A percentile compares a stretch with the other conserved stretches of the same genome.
These are phyloP conservation scores for Trypanosoma boissoni DNA, from an alignment of 208 protist genomes.

Conservation along the genomic window DNA sequence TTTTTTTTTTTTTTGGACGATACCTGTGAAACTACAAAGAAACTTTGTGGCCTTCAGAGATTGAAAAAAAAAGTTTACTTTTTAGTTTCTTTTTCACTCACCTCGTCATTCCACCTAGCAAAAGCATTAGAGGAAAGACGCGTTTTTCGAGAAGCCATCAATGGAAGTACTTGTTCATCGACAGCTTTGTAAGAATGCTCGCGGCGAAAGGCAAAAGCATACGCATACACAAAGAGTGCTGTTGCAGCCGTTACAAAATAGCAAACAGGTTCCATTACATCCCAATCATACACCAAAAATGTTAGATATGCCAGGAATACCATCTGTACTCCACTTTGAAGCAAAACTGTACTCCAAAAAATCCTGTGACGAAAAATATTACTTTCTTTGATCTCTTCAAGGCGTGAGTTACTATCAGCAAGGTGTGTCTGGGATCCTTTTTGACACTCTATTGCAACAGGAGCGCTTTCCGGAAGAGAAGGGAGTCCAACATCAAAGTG, in stretches of 20 bases:
- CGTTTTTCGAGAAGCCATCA: neutral
- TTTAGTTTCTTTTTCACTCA: no score
- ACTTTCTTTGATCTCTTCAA: neutral
- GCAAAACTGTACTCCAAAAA: slow-evolving; percentile 63
- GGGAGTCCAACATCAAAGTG: slow-evolving; percentile 47
- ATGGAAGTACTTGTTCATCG: slow-evolving; percentile 49
- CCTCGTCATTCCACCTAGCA: neutral
- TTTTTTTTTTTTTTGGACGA: no score
- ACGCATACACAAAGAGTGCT: slow-evolving; percentile 46
- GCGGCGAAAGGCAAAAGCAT: slow-evolving; percentile 48
- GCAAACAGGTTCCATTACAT: slow-evolving; percentile 81
- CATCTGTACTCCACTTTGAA: slow-evolving; percentile 70
- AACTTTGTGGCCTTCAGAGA: no score
- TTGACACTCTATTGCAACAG: neutral
- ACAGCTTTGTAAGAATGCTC: slow-evolving; percentile 49
- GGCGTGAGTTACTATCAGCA: neutral
- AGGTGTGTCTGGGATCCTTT: neutral
- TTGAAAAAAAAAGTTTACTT: no score
- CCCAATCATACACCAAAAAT: slow-evolving; percentile 78
- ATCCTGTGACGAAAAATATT: slow-evolving; percentile 19
- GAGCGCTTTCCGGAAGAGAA: slow-evolving; percentile 21
- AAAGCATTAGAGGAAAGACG: neutral
- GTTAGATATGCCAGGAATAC: slow-evolving; percentile 66
- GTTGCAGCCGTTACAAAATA: slow-evolving; percentile 73
- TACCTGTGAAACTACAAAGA: no score